These are phyloP conservation scores for Styphnolobium japonicum DNA, from an alignment of 306 rosid species.

Conservation along the genomic window DNA sequence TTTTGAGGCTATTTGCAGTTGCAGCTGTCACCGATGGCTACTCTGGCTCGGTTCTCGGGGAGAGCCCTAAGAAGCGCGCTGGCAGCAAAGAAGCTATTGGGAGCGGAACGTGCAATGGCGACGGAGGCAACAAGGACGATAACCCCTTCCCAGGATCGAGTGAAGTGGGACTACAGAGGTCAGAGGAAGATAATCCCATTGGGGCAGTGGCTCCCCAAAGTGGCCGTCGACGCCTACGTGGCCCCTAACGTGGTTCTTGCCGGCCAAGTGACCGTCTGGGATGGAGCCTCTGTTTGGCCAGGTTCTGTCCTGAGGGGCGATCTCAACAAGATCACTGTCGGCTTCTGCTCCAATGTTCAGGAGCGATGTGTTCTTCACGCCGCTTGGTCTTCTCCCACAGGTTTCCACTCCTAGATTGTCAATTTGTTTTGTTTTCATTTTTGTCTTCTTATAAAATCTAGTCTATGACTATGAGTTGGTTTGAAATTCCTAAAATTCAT, in stretches of 20 bases:
- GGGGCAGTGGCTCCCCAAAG: slow-evolving; percentile 73
- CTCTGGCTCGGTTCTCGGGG: slow-evolving; percentile 54
- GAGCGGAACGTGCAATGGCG: slow-evolving; percentile 30
- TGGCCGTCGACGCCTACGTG: slow-evolving; percentile 75
- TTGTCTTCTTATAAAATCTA: background rate
- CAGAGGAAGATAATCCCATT: slow-evolving; percentile 66
- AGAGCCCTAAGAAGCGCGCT: slow-evolving; percentile 35
- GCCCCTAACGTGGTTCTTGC: slow-evolving; percentile 75
- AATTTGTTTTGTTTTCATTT: background rate
- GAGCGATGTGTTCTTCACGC: slow-evolving; percentile 72
- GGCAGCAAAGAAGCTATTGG: slow-evolving; percentile 12
- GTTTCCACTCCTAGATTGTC: background rate
- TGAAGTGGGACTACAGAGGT: slow-evolving; percentile 79
- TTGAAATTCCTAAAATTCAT: background rate
- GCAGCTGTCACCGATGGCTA: slow-evolving; percentile 12
- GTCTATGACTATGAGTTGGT: background rate
- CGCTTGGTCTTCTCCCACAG: slow-evolving; percentile 79
- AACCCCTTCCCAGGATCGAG: slow-evolving; percentile 52
- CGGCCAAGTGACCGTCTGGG: slow-evolving; percentile 70
- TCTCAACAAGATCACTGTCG: slow-evolving; percentile 70
- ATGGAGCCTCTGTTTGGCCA: slow-evolving; percentile 81
- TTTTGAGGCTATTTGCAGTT: background rate
- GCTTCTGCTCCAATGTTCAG: slow-evolving; percentile 75
- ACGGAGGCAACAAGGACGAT: slow-evolving; percentile 40
- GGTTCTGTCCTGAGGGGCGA: slow-evolving; percentile 75